Conservation (phyloP, 2,329 filamentous ascomycete genomes). For the Penicillium rolfsii region DNA sequence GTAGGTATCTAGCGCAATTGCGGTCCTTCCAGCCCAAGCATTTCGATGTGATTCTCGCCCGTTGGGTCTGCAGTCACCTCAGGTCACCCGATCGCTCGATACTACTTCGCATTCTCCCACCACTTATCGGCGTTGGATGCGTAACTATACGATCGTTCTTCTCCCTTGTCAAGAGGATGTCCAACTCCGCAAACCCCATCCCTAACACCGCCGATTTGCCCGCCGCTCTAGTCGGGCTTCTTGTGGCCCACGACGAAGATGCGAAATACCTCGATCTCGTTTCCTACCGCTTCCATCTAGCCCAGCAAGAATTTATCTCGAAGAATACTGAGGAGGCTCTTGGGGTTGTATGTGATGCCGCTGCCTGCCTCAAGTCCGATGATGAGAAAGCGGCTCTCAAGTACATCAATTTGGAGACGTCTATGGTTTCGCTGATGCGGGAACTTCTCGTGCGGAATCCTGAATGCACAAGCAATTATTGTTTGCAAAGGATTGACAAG, state of each 20-base stretch:
- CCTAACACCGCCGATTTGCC: constrained; percentile 34
- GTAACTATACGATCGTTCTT: constrained; percentile 48
- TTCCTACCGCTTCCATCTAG: constrained; percentile 46
- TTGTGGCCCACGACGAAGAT: constrained; percentile 27
- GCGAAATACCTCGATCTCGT: constrained; percentile 38
- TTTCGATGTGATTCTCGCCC: constrained; percentile 48
- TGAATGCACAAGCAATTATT: constrained; percentile 32
- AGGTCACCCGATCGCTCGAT: constrained; percentile 38
- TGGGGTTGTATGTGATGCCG: constrained; percentile 39
- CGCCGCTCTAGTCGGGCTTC: constrained; percentile 40
- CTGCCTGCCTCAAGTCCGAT: constrained; percentile 26
- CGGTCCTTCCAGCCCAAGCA: constrained; percentile 48
- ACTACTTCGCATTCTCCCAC: constrained; percentile 41
- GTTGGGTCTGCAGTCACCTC: constrained; percentile 48
- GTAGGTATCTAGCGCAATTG: constrained; percentile 48
- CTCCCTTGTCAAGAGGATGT: constrained; percentile 39
- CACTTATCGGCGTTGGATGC: constrained; percentile 51
- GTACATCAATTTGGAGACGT: constrained; percentile 25
- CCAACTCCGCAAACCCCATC: constrained; percentile 31
- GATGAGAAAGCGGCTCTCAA: constrained; percentile 7
- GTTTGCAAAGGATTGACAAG: constrained; percentile 35
- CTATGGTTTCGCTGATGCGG: constrained; percentile 37
- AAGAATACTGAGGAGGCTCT: constrained; percentile 41
- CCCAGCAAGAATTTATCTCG: constrained; percentile 44
- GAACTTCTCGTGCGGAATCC: constrained; percentile 42